These are phyloP conservation scores for Phytophthora tubulina DNA, from an alignment of 352 stramenopile species.

Conservation along the genomic window DNA sequence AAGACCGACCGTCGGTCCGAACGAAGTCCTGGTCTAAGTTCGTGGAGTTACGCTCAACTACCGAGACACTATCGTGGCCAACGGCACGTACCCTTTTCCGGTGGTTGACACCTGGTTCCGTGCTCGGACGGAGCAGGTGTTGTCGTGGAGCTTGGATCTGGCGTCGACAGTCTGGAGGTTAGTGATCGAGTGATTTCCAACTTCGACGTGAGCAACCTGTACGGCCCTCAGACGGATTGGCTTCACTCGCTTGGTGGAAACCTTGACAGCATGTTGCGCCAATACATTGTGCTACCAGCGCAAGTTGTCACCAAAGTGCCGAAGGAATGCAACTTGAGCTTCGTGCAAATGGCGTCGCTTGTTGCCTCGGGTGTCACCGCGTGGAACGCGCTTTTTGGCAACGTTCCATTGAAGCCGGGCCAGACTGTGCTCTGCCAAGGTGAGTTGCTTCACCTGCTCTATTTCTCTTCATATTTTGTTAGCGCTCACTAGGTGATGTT, in stretches of 20 bases:
- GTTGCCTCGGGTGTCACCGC: slow-evolving; percentile 7
- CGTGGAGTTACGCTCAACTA: slow-evolving; percentile 12
- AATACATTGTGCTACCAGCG: slow-evolving; percentile 3
- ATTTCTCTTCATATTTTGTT: too few species aligned
- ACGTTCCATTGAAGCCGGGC: slow-evolving; percentile 2
- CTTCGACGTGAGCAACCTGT: slow-evolving; percentile 15
- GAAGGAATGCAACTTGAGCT: neutral
- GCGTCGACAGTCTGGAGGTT: slow-evolving; percentile 7
- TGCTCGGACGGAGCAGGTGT: slow-evolving; percentile 2
- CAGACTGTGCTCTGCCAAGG: slow-evolving; percentile 12
- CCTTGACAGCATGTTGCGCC: slow-evolving; percentile 1
- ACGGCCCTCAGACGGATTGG: neutral
- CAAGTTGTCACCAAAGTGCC: slow-evolving; percentile 8
- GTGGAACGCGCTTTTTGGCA: slow-evolving; percentile 12
- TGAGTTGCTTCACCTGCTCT: too few species aligned
- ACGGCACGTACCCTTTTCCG: slow-evolving; percentile 15
- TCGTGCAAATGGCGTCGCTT: slow-evolving; percentile 15
- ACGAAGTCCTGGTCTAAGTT: neutral
- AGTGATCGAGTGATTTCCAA: slow-evolving; percentile 13
- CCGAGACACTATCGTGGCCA: slow-evolving; percentile 17
- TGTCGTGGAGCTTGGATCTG: neutral
- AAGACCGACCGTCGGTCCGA: slow-evolving; percentile 5
- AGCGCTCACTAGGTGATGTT: too few species aligned
- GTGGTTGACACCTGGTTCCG: slow-evolving; percentile 2
- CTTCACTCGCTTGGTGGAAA: slow-evolving; percentile 13